These are phyloP conservation scores for Euryodendron excelsum DNA, from an alignment of 148 eudicot genomes.

Conservation along the genomic window DNA sequence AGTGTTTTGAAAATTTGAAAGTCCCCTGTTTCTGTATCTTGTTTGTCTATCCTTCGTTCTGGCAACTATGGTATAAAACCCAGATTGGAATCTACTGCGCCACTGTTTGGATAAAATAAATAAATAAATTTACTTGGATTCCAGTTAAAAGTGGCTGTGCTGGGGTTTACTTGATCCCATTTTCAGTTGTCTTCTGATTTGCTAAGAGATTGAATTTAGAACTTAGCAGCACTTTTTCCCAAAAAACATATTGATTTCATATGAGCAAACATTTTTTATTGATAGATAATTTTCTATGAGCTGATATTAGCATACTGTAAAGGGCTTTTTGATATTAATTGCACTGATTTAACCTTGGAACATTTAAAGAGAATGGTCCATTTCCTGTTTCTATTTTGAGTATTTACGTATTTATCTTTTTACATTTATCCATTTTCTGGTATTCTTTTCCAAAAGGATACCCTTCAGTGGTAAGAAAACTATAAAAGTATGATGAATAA, in stretches of 20 bases:
- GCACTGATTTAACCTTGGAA: neutral
- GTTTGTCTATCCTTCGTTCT: neutral
- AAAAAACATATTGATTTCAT: neutral
- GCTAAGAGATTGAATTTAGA: neutral
- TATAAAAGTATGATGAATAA: neutral
- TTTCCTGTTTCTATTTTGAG: no score
- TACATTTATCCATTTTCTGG: neutral
- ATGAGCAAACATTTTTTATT: neutral
- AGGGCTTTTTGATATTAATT: neutral
- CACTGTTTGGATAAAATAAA: neutral
- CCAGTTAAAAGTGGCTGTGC: neutral
- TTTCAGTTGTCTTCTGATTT: neutral
- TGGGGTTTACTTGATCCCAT: neutral
- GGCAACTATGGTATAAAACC: neutral
- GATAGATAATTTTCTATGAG: neutral
- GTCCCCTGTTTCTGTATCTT: no score
- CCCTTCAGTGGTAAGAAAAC: neutral
- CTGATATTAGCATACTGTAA: neutral
- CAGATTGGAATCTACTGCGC: neutral
- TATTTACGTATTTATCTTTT: neutral
- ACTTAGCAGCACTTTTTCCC: neutral
- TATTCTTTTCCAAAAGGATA: neutral
- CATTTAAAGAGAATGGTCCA: no score
- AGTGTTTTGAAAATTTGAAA: no score
- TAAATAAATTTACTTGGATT: neutral